Evolutionary conservation across 1,284 basidiomycete genomes (phyloP).

Genomic region (Athelia psychrophila): DNA sequence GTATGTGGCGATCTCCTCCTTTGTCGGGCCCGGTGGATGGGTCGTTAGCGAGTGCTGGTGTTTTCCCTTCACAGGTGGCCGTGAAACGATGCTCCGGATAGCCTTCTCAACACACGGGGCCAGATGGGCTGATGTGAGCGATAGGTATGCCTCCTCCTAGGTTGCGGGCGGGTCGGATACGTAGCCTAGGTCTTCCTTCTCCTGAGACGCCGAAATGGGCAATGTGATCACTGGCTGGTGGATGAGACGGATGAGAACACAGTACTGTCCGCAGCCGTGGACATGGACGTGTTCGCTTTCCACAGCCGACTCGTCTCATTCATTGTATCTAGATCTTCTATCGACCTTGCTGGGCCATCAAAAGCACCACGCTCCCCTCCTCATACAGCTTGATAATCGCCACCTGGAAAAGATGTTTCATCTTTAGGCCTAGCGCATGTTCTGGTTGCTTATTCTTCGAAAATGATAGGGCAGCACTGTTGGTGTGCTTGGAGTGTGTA

Average conservation of each 20-base stretch:
- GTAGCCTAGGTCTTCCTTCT: conserved; percentile 33
- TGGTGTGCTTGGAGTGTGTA: neutral
- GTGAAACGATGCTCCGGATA: conserved; percentile 33
- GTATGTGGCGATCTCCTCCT: conserved; percentile 43
- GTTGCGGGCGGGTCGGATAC: conserved; percentile 56
- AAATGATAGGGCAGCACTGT: neutral
- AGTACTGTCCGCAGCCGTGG: conserved; percentile 21
- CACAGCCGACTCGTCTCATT: conserved; percentile 33
- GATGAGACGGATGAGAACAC: conserved; percentile 17
- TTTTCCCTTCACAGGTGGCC: conserved; percentile 6
- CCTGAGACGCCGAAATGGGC: neutral
- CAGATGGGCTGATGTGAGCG: conserved; percentile 52
- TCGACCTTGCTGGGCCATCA: conserved; percentile 47
- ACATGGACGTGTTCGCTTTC: conserved; percentile 32
- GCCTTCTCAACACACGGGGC: conserved; percentile 43
- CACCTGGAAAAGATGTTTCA: conserved; percentile 62
- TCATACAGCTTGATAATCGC: conserved; percentile 59
- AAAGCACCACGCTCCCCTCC: conserved; percentile 66
- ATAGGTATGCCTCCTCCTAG: conserved; percentile 67
- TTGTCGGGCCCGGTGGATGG: conserved; percentile 38
- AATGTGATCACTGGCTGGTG: too few species aligned
- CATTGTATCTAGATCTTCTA: conserved; percentile 13
- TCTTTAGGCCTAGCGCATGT: conserved; percentile 36
- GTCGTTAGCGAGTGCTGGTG: conserved; percentile 10
- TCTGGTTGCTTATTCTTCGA: conserved; percentile 5